These are phyloP conservation scores for Plasmodium adleri DNA, from an alignment of 169 alveolate genomes.

Conservation along the genomic window DNA sequence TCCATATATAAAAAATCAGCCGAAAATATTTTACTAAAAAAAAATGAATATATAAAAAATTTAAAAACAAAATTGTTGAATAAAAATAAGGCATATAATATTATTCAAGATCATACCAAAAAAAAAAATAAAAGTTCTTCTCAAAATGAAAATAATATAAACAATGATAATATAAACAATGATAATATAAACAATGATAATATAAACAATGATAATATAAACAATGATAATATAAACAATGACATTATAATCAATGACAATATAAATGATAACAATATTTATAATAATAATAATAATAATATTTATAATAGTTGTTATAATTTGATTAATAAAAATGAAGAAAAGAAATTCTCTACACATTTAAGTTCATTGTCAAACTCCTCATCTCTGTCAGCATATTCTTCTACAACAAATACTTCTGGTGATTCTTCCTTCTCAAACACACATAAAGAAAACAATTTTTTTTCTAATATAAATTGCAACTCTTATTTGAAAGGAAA, in stretches of 20 bases:
- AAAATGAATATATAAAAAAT: slow-evolving; percentile 27
- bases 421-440: too few relatives aligned
- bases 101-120: not conserved
- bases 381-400: too few relatives aligned
- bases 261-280: too few relatives aligned
- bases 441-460: too few relatives aligned
- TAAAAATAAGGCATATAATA: not conserved
- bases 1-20: slow-evolving; percentile 61
- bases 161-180: slow-evolving; percentile 7
- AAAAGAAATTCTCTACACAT: too few relatives aligned
- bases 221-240: not conserved
- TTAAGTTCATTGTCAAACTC: too few relatives aligned
- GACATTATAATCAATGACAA: not conserved
- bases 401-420: too few relatives aligned
- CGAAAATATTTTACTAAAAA: slow-evolving; percentile 6
- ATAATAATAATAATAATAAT: not conserved
- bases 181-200: not conserved
- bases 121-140: not conserved
- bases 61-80: not conserved
- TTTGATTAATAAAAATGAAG: too few relatives aligned
- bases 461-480: too few relatives aligned
- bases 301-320: too few relatives aligned
- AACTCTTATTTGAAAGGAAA: too few relatives aligned
- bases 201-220: not conserved
- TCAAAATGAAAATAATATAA: slow-evolving; percentile 1